Evolutionary conservation across 2,329 filamentous ascomycete genomes (phyloP).

Genomic region (Diaporthe amygdali): DNA sequence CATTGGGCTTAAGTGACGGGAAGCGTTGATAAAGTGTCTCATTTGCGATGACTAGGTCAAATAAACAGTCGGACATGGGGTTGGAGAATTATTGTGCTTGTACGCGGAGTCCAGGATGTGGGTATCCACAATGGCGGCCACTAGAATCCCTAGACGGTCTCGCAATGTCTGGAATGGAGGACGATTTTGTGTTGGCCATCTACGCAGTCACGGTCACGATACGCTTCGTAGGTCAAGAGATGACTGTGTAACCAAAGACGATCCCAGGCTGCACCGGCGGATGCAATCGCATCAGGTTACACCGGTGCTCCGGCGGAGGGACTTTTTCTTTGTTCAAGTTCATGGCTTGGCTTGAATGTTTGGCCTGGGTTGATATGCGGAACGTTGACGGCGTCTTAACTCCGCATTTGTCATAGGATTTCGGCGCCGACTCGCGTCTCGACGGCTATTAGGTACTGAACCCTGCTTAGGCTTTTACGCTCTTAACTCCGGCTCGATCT

Average conservation of each 20-base stretch:
- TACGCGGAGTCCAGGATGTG: background rate
- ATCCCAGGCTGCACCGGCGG: background rate
- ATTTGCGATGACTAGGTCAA: background rate
- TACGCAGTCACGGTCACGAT: background rate
- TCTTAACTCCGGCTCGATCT: conserved; percentile 7
- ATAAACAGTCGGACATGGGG: background rate
- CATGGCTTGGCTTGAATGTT: too few species aligned
- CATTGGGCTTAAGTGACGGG: background rate
- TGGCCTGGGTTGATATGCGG: background rate
- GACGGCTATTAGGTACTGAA: background rate
- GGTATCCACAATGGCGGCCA: background rate
- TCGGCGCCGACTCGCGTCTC: background rate
- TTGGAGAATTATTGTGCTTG: background rate
- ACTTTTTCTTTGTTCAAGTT: background rate
- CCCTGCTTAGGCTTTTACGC: background rate
- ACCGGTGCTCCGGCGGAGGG: background rate
- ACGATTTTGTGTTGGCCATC: background rate
- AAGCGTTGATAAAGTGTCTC: background rate
- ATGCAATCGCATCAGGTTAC: background rate
- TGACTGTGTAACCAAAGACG: background rate
- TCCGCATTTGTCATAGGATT: background rate
- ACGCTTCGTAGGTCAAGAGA: background rate
- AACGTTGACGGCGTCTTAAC: background rate
- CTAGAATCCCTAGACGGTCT: too few species aligned
- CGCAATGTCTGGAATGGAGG: background rate